Base-by-base conservation (phyloP, 1,284 basidiomycete genomes). In the Apiotrichum gamsii region DNA sequence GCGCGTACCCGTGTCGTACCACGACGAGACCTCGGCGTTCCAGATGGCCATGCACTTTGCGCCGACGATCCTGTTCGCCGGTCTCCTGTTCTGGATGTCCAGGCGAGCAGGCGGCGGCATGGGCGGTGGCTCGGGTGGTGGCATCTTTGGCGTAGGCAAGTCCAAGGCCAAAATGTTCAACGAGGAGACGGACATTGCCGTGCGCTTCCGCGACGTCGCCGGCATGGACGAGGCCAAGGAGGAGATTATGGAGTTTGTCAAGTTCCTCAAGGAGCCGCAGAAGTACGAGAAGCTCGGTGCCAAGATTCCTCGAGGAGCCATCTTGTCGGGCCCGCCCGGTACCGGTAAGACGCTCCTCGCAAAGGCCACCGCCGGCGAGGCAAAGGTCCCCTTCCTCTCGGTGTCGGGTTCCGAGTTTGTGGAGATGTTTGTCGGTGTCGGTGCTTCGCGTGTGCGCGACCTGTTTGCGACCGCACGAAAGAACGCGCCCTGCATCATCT, bases 201-300 rank as follows among this genome's bases (percentile, higher is more conserved):
- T 87, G 61, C 89, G 88, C 67, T 98, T 98, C 77, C 83, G 82
- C 73, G 90, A 98, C 69, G 90, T 98, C 19, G 94, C 94, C 23
- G 94, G 94, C 37, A 97, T 97, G 93, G 94, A 99, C 75, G 94
- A 99, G 74, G 94, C 93, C 45, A 99, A 99, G 78, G 88, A 94
- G 76, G 94, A 99, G 76, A 95, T 99, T 62, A 96, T 97, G 90
- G 94, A 99, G 72, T 99, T 98, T 67, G 95, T 99, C 70, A 94
- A 93, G 64, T 98, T 99, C 78, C 79, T 99, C 67, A 97, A 97
- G 77, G 88, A 97, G 59, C 94, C 94, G 8, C 75, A 82, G 37
- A 87, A 87, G 70, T 98, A 97, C 74, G 89, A 97, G 75, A 88
- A 85, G 65, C 81, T 99, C 31, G 94, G 95, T 54, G 95, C 94